Evolutionary conservation across 352 stramenopile genomes (phyloP).

Genomic region (Globisporangium echinulatum): DNA sequence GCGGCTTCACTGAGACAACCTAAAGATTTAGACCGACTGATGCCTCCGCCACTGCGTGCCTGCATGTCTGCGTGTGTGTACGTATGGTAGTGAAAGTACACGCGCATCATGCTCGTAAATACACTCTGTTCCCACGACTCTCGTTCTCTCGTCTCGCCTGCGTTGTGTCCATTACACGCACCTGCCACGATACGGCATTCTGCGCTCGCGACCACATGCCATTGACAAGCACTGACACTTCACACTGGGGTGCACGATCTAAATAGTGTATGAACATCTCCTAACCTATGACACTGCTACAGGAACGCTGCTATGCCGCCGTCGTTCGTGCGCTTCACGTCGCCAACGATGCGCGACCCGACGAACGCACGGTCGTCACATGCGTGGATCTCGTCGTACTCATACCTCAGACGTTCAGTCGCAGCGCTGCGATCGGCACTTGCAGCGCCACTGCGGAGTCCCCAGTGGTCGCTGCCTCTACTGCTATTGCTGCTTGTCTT

Average conservation of each 20-base stretch:
- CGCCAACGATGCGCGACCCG: constrained; percentile 12
- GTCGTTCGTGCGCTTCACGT: constrained; percentile 5
- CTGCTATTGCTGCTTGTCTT: constrained; percentile 1
- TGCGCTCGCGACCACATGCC: too few species aligned
- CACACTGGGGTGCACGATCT: background rate
- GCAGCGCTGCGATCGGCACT: constrained; percentile 5
- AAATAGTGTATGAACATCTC: background rate
- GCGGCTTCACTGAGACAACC: constrained; percentile 84
- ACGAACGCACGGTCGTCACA: constrained; percentile 10
- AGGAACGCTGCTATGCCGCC: constrained; percentile 9
- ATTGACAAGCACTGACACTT: too few species aligned
- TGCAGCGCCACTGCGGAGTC: constrained; percentile 2
- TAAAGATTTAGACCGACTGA: constrained; percentile 75
- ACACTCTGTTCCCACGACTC: too few species aligned
- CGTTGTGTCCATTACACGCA: background rate
- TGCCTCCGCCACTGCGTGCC: constrained; percentile 24
- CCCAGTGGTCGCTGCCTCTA: constrained; percentile 4
- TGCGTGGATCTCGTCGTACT: constrained; percentile 14
- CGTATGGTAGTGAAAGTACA: background rate
- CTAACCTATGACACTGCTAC: constrained; percentile 5
- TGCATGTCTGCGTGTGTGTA: constrained; percentile 2
- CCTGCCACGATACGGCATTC: too few species aligned
- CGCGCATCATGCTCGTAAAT: too few species aligned
- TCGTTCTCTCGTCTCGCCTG: background rate
- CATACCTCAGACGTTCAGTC: constrained; percentile 2